Percentiles rank a stretch among this genome's conserved stretches.
Conservation (phyloP, 345 rosid species). For the Jatropha curcas region DNA sequence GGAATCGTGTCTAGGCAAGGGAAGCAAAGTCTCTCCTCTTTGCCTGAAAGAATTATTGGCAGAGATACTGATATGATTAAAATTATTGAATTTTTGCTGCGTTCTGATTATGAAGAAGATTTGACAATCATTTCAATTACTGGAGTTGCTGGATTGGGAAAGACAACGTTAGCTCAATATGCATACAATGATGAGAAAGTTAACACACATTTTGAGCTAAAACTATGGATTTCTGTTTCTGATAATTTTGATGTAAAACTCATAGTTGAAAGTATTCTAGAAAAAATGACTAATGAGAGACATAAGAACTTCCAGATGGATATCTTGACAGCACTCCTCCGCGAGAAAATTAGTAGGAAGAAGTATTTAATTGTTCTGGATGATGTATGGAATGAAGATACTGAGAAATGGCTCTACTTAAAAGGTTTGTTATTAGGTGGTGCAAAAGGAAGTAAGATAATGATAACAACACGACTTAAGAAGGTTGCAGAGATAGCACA, state of each 20-base stretch:
- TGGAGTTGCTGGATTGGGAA: conserved; percentile 30
- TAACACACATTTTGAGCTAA: conserved; percentile 15
- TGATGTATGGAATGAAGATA: conserved; percentile 23
- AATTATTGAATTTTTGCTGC: conserved; percentile 13
- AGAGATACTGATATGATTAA: conserved; percentile 24
- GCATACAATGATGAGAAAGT: conserved; percentile 23
- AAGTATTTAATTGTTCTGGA: conserved; percentile 28
- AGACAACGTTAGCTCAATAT: conserved; percentile 29
- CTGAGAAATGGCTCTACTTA: background rate
- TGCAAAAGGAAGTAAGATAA: conserved; percentile 13
- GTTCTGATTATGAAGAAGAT: background rate
- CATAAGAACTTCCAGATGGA: background rate
- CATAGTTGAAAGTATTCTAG: conserved; percentile 8
- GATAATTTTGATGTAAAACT: conserved; percentile 15
- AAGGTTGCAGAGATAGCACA: no score
- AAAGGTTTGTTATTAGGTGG: background rate
- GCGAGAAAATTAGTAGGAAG: background rate
- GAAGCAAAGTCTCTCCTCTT: conserved; percentile 8
- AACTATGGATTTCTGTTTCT: conserved; percentile 25
- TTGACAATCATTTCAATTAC: conserved; percentile 27
- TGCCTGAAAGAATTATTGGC: background rate
- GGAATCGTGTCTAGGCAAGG: background rate
- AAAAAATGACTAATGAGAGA: background rate
- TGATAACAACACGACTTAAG: background rate
- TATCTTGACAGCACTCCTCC: background rate